Evolutionary conservation across 2,329 filamentous ascomycete genomes (phyloP).

Genomic region (Neonectria coccinea): DNA sequence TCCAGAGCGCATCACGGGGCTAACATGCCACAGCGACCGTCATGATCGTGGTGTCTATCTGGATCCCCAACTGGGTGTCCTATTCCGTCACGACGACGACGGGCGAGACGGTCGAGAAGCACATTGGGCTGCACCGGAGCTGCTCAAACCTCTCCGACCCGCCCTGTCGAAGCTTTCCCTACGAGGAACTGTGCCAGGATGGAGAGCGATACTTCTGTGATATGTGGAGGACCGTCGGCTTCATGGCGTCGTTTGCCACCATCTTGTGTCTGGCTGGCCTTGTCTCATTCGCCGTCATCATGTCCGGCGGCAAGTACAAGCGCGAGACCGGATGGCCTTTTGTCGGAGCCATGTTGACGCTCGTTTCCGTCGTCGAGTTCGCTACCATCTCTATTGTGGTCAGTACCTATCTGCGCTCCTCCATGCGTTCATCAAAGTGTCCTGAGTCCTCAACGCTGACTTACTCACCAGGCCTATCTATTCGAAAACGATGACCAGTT

Average conservation of each 20-base stretch:
- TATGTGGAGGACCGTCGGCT: conserved; percentile 90
- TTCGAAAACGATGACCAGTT: conserved; percentile 88
- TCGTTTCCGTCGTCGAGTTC: conserved; percentile 77
- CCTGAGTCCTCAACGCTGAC: conserved; percentile 18
- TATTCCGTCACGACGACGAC: conserved; percentile 66
- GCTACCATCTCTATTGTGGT: conserved; percentile 87
- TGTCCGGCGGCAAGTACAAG: conserved; percentile 82
- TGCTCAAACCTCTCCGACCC: conserved; percentile 77
- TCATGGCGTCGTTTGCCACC: conserved; percentile 85
- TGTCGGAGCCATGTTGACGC: conserved; percentile 71
- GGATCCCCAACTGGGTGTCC: conserved; percentile 77
- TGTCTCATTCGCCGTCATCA: conserved; percentile 82
- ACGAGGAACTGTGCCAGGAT: conserved; percentile 50
- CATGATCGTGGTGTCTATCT: conserved; percentile 77
- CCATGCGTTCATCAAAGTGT: background rate
- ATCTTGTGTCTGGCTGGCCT: conserved; percentile 85
- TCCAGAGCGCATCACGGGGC: conserved; percentile 31
- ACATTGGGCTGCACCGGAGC: conserved; percentile 82
- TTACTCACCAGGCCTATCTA: conserved; percentile 74
- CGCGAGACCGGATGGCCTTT: conserved; percentile 87
- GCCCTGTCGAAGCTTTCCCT: conserved; percentile 63
- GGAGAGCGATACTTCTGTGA: conserved; percentile 82
- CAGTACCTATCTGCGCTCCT: conserved; percentile 53
- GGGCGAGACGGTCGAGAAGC: conserved; percentile 63
- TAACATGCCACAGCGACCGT: conserved; percentile 68